A percentile compares a stretch with the other conserved stretches of the same genome.
phyloP scores from a whole-genome alignment of 1,139 yeast species.

The Pichia sp. region DNA sequence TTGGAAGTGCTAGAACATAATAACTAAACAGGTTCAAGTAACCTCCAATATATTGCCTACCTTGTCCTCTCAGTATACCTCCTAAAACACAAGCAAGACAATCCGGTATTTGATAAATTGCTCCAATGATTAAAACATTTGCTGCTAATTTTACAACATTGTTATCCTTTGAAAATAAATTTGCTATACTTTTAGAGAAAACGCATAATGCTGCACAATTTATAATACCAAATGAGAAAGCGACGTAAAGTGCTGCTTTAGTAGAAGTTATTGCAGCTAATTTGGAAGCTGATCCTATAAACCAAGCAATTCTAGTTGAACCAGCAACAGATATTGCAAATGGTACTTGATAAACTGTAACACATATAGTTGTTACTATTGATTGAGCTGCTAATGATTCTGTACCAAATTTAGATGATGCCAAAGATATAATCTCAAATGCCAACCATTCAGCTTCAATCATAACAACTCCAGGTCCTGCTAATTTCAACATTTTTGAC shows the following conservation, averaged over 20 bases:
- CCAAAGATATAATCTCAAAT: conserved; percentile 54
- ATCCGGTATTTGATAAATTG: conserved; percentile 54
- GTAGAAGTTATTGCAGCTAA: conserved; percentile 39
- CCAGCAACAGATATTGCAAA: conserved; percentile 70
- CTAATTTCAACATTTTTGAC: conserved; percentile 44
- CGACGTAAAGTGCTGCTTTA: conserved; percentile 35
- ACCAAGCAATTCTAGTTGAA: conserved; percentile 73
- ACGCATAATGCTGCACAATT: conserved; percentile 30
- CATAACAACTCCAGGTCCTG: conserved; percentile 58
- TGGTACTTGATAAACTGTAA: conserved; percentile 64
- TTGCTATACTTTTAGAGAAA: conserved; percentile 37
- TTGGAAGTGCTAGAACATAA: conserved; percentile 53
- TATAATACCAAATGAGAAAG: conserved; percentile 37
- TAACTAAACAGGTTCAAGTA: conserved; percentile 49
- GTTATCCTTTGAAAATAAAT: conserved; percentile 44
- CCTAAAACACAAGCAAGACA: conserved; percentile 47
- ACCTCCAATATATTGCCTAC: conserved; percentile 61
- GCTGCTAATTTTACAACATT: conserved; percentile 45
- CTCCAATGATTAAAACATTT: conserved; percentile 46
- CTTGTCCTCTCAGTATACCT: conserved; percentile 61
- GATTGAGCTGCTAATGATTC: conserved; percentile 66
- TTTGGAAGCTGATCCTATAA: conserved; percentile 62
- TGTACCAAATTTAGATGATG: conserved; percentile 60
- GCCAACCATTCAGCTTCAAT: conserved; percentile 67
- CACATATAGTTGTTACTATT: conserved; percentile 61